Evolutionary conservation across 768 basidiomycete genomes (phyloP), one percentile per base, ranked within the genome.

Genomic region (Boletus subparvulus): DNA sequence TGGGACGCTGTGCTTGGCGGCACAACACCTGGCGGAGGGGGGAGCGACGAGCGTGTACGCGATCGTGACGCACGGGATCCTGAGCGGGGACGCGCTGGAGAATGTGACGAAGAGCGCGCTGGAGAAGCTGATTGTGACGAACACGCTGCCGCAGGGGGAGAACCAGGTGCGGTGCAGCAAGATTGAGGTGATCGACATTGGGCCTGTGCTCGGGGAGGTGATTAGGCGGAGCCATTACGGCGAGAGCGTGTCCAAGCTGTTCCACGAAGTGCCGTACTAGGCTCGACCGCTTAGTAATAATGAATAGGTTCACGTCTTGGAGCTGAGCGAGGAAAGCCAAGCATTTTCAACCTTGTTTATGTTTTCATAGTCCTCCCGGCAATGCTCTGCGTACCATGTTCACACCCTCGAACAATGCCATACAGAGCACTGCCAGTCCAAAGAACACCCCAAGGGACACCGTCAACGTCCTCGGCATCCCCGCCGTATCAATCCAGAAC

Each of bases 201-300:
- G 93, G 26, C 86, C 88, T 19, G 94, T 98, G 63, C 83, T 99
- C 46, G 97, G 94, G 40, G 96, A 98, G 81, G 92, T 94, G 61
- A 96, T 98, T 58, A 79, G 96, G 64, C 82, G 96, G 59, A 95
- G 92, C 65, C 96, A 98, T 73, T 98, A 97, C 67, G 96, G 96
- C n/a, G 92, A 94, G 75, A 90, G 90, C 75, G 87, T 94, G 61
- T 90, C 87, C 58, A 90, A 88, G 78, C 75, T 93, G 61, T 94
- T 94, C 75, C 83, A 92, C 66, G 91, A 94, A 73, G 90, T 94
- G 65, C 91, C 91, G 64, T 93, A 90, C 73, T 92, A 83, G 78
- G 33, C 17, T 54, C 13, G 41, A 54, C 11, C 36, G 51, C 61
- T 60, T 53, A 68, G 47, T 65, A 44, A 66, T 65, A 35, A 47